These are phyloP conservation scores for Hymenoscyphus albidus DNA, from an alignment of 2,329 filamentous ascomycete genomes.

Conservation along the genomic window DNA sequence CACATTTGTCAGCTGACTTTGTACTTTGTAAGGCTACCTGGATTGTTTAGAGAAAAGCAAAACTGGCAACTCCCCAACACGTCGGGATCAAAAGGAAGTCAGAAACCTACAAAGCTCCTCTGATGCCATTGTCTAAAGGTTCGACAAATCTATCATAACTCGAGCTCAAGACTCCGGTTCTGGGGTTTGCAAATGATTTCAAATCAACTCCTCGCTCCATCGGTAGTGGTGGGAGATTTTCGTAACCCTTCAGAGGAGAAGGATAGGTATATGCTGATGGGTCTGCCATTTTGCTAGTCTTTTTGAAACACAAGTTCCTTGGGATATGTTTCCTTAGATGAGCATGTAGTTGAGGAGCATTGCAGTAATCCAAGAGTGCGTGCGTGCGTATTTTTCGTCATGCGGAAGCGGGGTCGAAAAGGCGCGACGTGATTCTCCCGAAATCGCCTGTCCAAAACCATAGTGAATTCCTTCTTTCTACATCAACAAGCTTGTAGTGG, in stretches of 20 bases:
- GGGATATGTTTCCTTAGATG: background rate
- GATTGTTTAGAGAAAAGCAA: too few relatives aligned
- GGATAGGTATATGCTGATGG: slow-evolving; percentile 48
- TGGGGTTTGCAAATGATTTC: slow-evolving; percentile 70
- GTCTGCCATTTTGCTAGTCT: slow-evolving; percentile 42
- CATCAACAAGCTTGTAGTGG: too few relatives aligned
- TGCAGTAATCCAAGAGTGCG: too few relatives aligned
- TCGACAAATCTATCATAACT: slow-evolving; percentile 67
- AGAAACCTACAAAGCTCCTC: slow-evolving; percentile 67
- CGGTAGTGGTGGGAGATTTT: slow-evolving; percentile 44
- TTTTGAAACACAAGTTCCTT: background rate
- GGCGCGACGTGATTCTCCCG: too few relatives aligned
- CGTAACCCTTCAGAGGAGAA: slow-evolving; percentile 50
- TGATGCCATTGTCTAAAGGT: slow-evolving; percentile 61
- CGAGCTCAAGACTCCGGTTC: slow-evolving; percentile 55
- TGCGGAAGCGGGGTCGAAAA: too few relatives aligned
- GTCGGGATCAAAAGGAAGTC: background rate
- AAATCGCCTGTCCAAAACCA: too few relatives aligned
- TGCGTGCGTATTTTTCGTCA: too few relatives aligned
- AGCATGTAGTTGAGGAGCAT: background rate
- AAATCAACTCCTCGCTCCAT: slow-evolving; percentile 57
- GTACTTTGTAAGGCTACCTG: background rate
- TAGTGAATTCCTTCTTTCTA: too few relatives aligned
- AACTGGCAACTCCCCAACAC: too few relatives aligned
- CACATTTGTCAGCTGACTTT: background rate